Base-by-base conservation (phyloP, 2,329 filamentous ascomycete genomes). In the Alternaria alternata region DNA sequence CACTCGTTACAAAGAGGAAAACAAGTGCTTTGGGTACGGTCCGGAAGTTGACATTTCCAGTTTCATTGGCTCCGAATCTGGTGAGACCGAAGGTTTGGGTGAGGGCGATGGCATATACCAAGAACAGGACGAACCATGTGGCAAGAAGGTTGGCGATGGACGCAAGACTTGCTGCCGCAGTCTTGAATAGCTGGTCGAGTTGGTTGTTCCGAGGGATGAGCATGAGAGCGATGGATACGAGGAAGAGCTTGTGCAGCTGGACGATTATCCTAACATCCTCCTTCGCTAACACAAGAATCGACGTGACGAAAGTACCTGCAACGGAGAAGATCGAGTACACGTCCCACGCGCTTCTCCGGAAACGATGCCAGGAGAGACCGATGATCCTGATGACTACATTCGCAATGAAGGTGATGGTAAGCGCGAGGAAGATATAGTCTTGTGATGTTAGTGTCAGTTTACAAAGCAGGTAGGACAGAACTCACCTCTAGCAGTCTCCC, bases 181-280 rank as follows among this genome's bases (percentile, higher is more conserved):
- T 99, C 79, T 99, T 99, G 87, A 99, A 99, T 0, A 99, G 87
- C 77, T 99, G 95, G 75, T 99, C 96, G 22, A 99, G 86, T 51
- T 96, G 94, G 71, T 99, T 96, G 76, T 99, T 99, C 52, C 96
- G 88, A 1, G 95, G 95, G 62, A 99, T 99, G 34, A 99, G 86
- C 52, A 99, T 84, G 8, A 98, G 85, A 3, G 95, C 89, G 55
- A 98, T 91, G 8, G 92, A 90, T 20, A 98, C 95, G 32, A 99
- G 85, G 77, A 96, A 97, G 62, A 96, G 87, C 79, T 99, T 99
- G 83, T 98, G 93, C 32, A 97, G 81, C 79, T 94, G 91, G 34
- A 89, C 84, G 68, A 94, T 93, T n/a, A 85, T 81, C 51, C 83
- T 81, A 42, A 82, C 80, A 26, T 80, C 66, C 46, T 85, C 84